phyloP scores from a whole-genome alignment of 2,329 filamentous ascomycete species.

The Emergomyces orientalis region DNA sequence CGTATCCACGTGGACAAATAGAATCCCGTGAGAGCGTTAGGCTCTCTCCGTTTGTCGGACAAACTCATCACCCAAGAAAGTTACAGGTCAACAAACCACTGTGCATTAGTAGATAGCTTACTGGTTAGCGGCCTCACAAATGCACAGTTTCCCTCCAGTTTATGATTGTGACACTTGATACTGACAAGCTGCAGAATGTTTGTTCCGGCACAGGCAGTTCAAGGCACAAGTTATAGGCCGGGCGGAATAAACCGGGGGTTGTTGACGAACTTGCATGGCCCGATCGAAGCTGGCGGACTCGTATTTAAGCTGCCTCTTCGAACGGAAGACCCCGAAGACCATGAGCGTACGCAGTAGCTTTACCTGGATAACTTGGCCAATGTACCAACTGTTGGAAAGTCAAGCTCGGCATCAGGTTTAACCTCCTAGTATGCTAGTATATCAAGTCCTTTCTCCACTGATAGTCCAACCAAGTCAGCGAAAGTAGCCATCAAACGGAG shows the following conservation, averaged over 20 bases:
- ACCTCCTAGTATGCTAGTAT: background rate
- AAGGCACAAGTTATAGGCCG: background rate
- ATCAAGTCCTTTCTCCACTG: constrained; percentile 17
- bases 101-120: too few relatives aligned
- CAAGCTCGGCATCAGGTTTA: too few relatives aligned
- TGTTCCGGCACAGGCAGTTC: background rate
- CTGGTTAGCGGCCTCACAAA: background rate
- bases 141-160: background rate
- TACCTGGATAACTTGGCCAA: background rate
- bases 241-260: background rate
- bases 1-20: constrained; percentile 1
- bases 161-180: background rate
- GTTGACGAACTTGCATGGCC: background rate
- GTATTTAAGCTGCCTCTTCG: background rate
- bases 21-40: background rate
- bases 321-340: background rate
- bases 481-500: background rate
- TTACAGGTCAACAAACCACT: too few relatives aligned
- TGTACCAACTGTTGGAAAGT: too few relatives aligned
- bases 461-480: background rate
- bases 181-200: background rate
- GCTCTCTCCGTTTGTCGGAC: too few relatives aligned
- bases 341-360: background rate
- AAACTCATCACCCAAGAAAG: too few relatives aligned
- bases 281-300: background rate